Percentiles rank a stretch among this genome's conserved stretches.
Conservation (phyloP, 75 land plant genomes). For the Ceratopteris richardii region DNA sequence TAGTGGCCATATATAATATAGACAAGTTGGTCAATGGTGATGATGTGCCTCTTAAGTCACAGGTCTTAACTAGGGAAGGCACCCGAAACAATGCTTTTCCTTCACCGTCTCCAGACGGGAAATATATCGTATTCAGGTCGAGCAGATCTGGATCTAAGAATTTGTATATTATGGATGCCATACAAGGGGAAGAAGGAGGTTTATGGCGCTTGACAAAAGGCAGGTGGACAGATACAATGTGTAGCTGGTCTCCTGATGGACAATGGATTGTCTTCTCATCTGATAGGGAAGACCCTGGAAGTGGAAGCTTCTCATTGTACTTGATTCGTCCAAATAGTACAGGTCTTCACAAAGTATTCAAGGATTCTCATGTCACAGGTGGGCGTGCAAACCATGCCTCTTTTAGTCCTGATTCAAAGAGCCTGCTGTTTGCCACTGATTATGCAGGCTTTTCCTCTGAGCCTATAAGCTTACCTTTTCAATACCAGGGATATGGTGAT, state of each 20-base stretch:
- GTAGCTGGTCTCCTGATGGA: constrained; percentile 89
- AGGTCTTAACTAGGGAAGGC: constrained; percentile 45
- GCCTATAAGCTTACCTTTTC: constrained; percentile 63
- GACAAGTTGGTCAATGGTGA: too few relatives aligned
- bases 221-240: constrained; percentile 83
- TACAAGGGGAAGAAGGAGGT: constrained; percentile 35
- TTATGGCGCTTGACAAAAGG: constrained; percentile 57
- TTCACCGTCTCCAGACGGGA: constrained; percentile 86
- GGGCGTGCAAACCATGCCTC: constrained; percentile 68
- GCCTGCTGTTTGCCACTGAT: constrained; percentile 62
- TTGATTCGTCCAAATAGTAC: constrained; percentile 43
- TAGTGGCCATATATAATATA: constrained; percentile 34
- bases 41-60: background rate
- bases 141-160: constrained; percentile 85
- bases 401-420: constrained; percentile 74
- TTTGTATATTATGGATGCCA: constrained; percentile 87
- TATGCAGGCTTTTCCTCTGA: constrained; percentile 80
- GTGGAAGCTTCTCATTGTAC: constrained; percentile 55
- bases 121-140: constrained; percentile 72
- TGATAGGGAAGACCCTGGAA: constrained; percentile 56
- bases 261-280: constrained; percentile 93
- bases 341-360: constrained; percentile 37
- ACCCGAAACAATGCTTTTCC: constrained; percentile 86
- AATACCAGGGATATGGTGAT: constrained; percentile 83
- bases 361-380: constrained; percentile 43